Evolutionary conservation across 2,329 filamentous ascomycete genomes (phyloP).

Genomic region (Pochonia chlamydosporia): DNA sequence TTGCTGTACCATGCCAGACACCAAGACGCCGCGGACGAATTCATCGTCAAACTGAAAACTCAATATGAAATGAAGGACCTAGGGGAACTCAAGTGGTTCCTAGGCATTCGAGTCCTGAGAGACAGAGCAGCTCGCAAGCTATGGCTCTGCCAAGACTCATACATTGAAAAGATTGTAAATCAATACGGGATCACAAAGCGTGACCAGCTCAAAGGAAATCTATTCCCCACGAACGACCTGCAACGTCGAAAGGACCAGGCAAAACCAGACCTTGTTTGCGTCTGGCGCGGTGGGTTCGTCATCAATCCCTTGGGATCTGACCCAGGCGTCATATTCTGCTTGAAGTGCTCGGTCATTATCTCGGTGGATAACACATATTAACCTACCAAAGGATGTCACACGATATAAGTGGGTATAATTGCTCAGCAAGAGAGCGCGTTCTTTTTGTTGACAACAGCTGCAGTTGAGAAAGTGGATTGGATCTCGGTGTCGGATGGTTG

Average conservation of each 20-base stretch:
- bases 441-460: too few species aligned
- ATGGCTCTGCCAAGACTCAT: neutral
- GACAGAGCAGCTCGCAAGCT: neutral
- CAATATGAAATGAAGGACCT: neutral
- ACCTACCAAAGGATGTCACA: neutral
- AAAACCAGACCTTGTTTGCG: neutral
- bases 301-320: neutral
- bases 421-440: too few species aligned
- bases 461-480: too few species aligned
- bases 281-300: slow-evolving; percentile 1
- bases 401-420: too few species aligned
- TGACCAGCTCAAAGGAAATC: neutral
- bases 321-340: neutral
- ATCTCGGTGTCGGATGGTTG: too few species aligned
- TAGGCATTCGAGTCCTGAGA: neutral
- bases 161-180: neutral
- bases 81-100: neutral
- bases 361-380: slow-evolving; percentile 2
- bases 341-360: slow-evolving; percentile 2
- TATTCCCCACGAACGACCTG: neutral
- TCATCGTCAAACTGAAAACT: neutral
- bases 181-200: neutral
- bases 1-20: too few species aligned
- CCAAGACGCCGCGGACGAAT: neutral
- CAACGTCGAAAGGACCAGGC: neutral